Base-by-base conservation (phyloP, 1,284 basidiomycete genomes). In the Ganoderma boninense region DNA sequence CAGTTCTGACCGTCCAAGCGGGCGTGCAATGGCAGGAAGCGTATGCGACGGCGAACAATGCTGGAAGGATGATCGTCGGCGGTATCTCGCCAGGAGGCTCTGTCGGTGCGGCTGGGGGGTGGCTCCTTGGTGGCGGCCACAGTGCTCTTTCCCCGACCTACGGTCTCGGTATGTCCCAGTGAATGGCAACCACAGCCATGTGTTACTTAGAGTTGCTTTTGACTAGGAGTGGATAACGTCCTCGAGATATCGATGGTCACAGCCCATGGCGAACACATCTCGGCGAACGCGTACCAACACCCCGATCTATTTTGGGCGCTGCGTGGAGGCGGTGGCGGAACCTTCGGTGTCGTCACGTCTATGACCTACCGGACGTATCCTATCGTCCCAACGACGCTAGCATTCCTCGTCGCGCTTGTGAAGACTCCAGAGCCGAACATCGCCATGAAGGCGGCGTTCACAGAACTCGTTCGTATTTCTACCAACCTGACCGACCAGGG, bases 221-320 rank as follows among this genome's bases (percentile, higher is more conserved):
- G 20, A 18, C 16, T 6, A 84, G 86, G 83, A 10, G 81, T 84
- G n/a, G 84, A 86, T 69, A 84, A 86, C 32, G 82, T 79, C 1
- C 42, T 88, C 61, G 74, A 85, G 65, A 81, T 83, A 54, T 80
- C 78, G 0, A 72, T 85, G 20, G 82, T 86, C 35, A 81, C 78
- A 1, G 74, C 85, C 1, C 73, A 75, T 35, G 86, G 84, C 7
- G 70, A 77, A 0, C 73, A 78, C 44, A 69, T 83, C 46, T 80
- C 75, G 6, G 83, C 78, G 23, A 85, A 85, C 69, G 68, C 76
- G 1, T 74, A 79, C 69, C 71, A 77, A 11, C 78, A 85, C 70
- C 1, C 78, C 0, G 83, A 86, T 67, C 76, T 87, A 5, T 88
- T 87, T 76, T 87, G 85, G 84, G 86, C 86, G 0, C 74, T 88